phyloP scores from a whole-genome alignment of 164 flowering plant species.

The Aristolochia californica region DNA sequence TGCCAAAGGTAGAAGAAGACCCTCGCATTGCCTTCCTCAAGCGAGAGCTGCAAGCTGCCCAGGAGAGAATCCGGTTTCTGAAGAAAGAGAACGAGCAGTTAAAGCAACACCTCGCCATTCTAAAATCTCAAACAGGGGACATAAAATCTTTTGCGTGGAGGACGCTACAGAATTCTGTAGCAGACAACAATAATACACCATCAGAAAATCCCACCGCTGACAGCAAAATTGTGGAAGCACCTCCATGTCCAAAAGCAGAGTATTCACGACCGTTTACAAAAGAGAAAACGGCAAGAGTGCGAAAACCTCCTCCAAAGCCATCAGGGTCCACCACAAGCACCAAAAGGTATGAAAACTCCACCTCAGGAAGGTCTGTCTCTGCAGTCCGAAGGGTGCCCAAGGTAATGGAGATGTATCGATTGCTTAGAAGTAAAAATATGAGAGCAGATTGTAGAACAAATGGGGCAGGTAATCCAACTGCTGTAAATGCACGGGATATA shows the following conservation, averaged over 20 bases:
- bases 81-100: constrained; percentile 58
- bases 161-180: constrained; percentile 33
- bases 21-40: constrained; percentile 21
- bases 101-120: constrained; percentile 37
- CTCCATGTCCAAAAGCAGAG: background rate
- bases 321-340: constrained; percentile 9
- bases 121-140: constrained; percentile 41
- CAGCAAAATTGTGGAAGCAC: constrained; percentile 5
- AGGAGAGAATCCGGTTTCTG: constrained; percentile 25
- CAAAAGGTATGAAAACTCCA: constrained; percentile 16
- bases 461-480: constrained; percentile 12
- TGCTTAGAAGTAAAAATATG: constrained; percentile 40
- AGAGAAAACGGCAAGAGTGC: constrained; percentile 14
- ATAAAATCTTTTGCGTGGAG: constrained; percentile 42
- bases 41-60: constrained; percentile 34
- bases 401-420: constrained; percentile 59
- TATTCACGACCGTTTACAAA: constrained; percentile 1
- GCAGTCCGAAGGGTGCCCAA: constrained; percentile 59
- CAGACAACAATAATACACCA: constrained; percentile 8
- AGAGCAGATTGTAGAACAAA: constrained; percentile 24
- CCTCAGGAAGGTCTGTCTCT: constrained; percentile 28
- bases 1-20: constrained; percentile 24
- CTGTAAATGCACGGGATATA: constrained; percentile 47
- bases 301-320: constrained; percentile 36
- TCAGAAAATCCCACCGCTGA: constrained; percentile 16